Percentiles rank a stretch among this genome's conserved stretches.
Conservation (phyloP, 192 early-diverging fungal species). For the Coemansia nantahalensis region DNA sequence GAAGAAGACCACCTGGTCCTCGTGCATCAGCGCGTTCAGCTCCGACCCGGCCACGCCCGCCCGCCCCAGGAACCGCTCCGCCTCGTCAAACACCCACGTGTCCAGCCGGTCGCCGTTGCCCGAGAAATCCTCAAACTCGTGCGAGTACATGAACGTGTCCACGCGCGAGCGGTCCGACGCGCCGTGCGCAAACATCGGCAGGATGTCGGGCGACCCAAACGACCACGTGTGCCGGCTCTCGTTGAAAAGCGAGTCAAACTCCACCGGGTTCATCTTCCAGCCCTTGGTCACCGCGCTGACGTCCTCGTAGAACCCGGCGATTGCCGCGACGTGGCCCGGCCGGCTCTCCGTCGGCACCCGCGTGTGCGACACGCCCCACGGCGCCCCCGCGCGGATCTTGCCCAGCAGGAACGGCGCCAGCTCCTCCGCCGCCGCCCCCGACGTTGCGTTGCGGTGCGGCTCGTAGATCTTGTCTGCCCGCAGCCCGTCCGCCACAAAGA, state of each 20-base stretch:
- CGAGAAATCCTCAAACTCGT: conserved; percentile 87
- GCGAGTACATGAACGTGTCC: conserved; percentile 88
- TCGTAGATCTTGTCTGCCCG: conserved; percentile 92
- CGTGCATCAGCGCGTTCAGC: conserved; percentile 60
- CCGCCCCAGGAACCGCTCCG: conserved; percentile 64
- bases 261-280: conserved; percentile 96
- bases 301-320: conserved; percentile 98
- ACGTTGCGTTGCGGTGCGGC: conserved; percentile 55
- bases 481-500: conserved; percentile 91
- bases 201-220: conserved; percentile 95
- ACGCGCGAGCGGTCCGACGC: conserved; percentile 75
- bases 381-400: conserved; percentile 59
- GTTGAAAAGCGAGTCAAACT: conserved; percentile 97
- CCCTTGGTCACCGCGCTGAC: conserved; percentile 97
- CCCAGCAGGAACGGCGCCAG: conserved; percentile 58
- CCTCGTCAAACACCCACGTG: conserved; percentile 89
- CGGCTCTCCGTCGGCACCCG: conserved; percentile 94
- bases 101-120: conserved; percentile 82
- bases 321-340: conserved; percentile 96
- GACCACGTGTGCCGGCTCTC: conserved; percentile 93
- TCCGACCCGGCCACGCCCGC: conserved; percentile 24
- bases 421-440: conserved; percentile 24
- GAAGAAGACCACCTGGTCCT: conserved; percentile 86
- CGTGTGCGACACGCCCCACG: conserved; percentile 87
- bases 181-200: conserved; percentile 94